Conservation (phyloP, 1,284 basidiomycete species). For the Volvariella surrecta region DNA sequence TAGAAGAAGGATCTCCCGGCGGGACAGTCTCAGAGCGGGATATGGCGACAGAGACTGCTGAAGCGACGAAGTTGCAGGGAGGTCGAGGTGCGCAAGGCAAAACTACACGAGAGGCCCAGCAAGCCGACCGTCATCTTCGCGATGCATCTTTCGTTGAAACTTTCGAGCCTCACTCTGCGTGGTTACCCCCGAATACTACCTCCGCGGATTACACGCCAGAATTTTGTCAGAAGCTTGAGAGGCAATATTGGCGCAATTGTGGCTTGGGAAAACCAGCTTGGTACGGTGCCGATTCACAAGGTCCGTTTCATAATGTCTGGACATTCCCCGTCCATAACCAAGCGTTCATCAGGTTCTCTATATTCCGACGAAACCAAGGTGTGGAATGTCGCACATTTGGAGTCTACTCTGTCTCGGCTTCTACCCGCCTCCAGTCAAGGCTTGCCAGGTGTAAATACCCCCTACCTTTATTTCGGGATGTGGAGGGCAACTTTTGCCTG, state of each 20-base stretch:
- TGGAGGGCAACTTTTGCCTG: conserved; percentile 98
- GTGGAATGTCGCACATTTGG: conserved; percentile 93
- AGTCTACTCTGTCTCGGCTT: conserved; percentile 83
- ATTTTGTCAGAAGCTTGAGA: conserved; percentile 82
- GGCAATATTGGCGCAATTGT: conserved; percentile 89
- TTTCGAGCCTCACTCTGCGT: conserved; percentile 64
- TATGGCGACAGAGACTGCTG: conserved; percentile 10
- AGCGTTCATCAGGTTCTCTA: conserved; percentile 54
- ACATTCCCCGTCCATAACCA: conserved; percentile 5
- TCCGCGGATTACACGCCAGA: conserved; percentile 76
- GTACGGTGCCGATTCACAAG: conserved; percentile 96
- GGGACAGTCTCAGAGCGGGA: conserved; percentile 18
- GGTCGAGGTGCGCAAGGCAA: conserved; percentile 37
- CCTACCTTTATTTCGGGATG: conserved; percentile 99
- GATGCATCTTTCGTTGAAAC: conserved; percentile 59
- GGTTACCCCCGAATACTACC: conserved; percentile 70
- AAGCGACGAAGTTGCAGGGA: conserved; percentile 13
- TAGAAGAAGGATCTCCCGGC: conserved; percentile 17
- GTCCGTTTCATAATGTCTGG: conserved; percentile 27
- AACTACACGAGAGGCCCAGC: conserved; percentile 42
- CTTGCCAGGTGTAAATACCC: conserved; percentile 93
- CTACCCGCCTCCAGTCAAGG: conserved; percentile 56
- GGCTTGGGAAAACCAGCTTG: conserved; percentile 82
- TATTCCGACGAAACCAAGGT: conserved; percentile 74
- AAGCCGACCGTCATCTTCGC: conserved; percentile 42